phyloP scores from a whole-genome alignment of 2,329 filamentous ascomycete genomes.

The Ceratocystis alfenasii region DNA sequence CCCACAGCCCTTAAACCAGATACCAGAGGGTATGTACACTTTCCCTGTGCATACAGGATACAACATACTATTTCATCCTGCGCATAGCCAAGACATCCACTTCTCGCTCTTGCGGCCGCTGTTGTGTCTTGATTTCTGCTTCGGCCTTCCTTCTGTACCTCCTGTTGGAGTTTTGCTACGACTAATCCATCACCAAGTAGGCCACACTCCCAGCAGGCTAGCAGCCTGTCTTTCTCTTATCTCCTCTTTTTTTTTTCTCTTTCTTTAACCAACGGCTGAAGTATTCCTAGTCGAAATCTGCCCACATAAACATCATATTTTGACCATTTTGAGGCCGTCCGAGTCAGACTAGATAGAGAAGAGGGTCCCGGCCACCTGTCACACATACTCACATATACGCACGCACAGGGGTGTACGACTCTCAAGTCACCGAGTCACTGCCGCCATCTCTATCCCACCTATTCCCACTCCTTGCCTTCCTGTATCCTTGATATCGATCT shows the following conservation, averaged over 20 bases:
- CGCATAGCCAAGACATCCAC: no score
- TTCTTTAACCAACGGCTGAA: not conserved
- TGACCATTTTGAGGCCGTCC: not conserved
- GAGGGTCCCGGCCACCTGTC: not conserved
- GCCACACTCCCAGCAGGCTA: no score
- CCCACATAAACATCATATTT: not conserved
- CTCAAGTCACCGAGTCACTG: not conserved
- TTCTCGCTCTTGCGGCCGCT: not conserved
- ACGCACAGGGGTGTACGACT: conserved; percentile 5
- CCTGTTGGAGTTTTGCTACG: no score
- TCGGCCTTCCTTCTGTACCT: not conserved
- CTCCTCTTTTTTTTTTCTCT: no score
- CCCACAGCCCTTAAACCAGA: no score
- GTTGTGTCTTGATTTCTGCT: not conserved
- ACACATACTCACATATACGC: not conserved
- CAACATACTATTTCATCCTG: no score
- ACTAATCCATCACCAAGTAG: no score
- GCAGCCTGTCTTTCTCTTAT: no score
- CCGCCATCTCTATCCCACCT: no score
- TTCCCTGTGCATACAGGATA: no score
- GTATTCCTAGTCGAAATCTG: not conserved
- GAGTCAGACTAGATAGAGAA: not conserved
- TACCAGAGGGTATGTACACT: no score
- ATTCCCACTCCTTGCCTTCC: not conserved
- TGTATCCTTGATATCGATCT: not conserved